phyloP scores from a whole-genome alignment of 495 filamentous ascomycete genomes.

The Lophiostoma macrostomum region DNA sequence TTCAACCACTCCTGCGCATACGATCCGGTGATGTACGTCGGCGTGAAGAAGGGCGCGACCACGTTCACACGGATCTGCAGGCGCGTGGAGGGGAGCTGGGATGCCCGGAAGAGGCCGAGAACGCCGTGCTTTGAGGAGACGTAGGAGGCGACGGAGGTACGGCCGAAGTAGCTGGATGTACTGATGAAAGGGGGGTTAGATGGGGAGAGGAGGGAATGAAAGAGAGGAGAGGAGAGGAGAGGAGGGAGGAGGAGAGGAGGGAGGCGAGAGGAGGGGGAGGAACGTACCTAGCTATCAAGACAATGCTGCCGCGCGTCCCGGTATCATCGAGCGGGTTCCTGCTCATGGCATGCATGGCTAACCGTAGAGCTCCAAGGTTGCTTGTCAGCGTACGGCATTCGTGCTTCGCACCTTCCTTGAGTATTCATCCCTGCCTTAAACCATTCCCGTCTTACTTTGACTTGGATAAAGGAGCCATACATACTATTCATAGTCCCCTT shows the following conservation, averaged over 20 bases:
- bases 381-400: too few species aligned
- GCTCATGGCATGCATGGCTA: slow-evolving; percentile 22
- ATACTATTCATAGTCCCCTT: slow-evolving; percentile 44
- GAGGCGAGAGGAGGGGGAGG: too few species aligned
- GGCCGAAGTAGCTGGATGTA: slow-evolving; percentile 28
- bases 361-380: slow-evolving; percentile 15
- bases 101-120: slow-evolving; percentile 17
- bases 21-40: slow-evolving; percentile 25
- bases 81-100: slow-evolving; percentile 16
- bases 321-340: slow-evolving; percentile 10
- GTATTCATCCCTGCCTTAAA: too few species aligned
- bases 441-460: too few species aligned
- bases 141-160: slow-evolving; percentile 22
- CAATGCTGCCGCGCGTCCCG: slow-evolving; percentile 19
- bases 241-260: too few species aligned
- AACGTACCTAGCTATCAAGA: slow-evolving; percentile 29
- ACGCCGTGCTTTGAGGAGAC: slow-evolving; percentile 26
- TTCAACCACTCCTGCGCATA: slow-evolving; percentile 20
- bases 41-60: slow-evolving; percentile 29
- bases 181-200: too few species aligned
- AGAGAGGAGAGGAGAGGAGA: too few species aligned
- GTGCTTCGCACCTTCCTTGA: too few species aligned
- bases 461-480: neutral
- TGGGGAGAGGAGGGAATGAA: too few species aligned
- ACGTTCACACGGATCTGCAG: slow-evolving; percentile 19